Percentiles rank a stretch among this genome's conserved stretches.
Conservation (phyloP, 2,329 filamentous ascomycete genomes). For the Colletotrichum cuscutae region DNA sequence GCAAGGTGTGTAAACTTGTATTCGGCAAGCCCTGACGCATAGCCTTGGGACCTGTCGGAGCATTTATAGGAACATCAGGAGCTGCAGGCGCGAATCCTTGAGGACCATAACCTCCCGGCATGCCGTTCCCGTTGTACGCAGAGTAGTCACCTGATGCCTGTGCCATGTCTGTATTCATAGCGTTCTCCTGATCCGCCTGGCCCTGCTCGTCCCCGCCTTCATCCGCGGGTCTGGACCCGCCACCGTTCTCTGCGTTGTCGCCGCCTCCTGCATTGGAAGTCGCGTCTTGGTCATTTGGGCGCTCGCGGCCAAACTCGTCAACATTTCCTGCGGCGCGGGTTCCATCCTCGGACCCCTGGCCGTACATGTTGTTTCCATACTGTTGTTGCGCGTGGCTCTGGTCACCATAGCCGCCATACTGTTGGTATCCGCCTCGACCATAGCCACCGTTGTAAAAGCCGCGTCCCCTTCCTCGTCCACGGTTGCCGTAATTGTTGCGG, state of each 20-base stretch:
- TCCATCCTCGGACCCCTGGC: conserved; percentile 38
- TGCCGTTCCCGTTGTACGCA: conserved; percentile 44
- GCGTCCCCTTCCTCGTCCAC: conserved; percentile 73
- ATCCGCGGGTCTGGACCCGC: conserved; percentile 25
- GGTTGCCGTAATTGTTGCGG: conserved; percentile 73
- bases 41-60: conserved; percentile 92
- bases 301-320: conserved; percentile 53
- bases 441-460: conserved; percentile 66
- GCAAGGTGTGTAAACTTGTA: conserved; percentile 76
- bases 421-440: conserved; percentile 65
- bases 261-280: conserved; percentile 22
- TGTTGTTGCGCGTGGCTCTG: conserved; percentile 43
- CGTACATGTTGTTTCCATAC: conserved; percentile 29
- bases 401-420: conserved; percentile 52
- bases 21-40: conserved; percentile 92
- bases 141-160: conserved; percentile 40
- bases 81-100: conserved; percentile 43
- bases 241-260: conserved; percentile 13
- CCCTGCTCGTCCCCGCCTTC: conserved; percentile 38
- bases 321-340: conserved; percentile 41
- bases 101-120: conserved; percentile 35
- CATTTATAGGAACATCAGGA: conserved; percentile 69
- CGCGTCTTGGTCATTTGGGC: conserved; percentile 32
- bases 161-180: conserved; percentile 40
- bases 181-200: conserved; percentile 40